Evolutionary conservation across 345 rosid species (phyloP).

Genomic region (Ceriops tagal): DNA sequence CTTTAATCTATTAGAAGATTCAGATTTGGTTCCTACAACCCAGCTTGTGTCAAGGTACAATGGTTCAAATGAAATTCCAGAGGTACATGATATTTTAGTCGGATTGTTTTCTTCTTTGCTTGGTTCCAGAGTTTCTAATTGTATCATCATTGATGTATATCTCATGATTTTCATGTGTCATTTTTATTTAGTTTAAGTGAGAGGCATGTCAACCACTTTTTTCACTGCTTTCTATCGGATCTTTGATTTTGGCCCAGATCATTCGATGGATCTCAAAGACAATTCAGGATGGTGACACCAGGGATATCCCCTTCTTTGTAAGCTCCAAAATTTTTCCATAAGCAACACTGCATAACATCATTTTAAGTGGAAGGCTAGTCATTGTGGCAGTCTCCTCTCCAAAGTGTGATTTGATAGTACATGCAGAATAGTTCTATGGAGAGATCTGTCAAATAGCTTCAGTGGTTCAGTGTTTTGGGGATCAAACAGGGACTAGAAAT

Average conservation of each 20-base stretch:
- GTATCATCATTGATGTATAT: no score
- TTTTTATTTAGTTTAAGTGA: not conserved
- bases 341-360: not conserved
- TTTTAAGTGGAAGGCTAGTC: not conserved
- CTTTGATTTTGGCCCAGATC: conserved; percentile 47
- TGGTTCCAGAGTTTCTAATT: not conserved
- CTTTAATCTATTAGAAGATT: conserved; percentile 47
- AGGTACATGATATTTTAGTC: conserved; percentile 38
- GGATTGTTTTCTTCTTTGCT: not conserved
- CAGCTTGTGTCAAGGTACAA: conserved; percentile 90
- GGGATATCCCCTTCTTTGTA: conserved; percentile 80
- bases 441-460: not conserved
- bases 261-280: conserved; percentile 69
- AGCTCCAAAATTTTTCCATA: conserved; percentile 16
- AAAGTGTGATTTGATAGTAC: not conserved
- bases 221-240: not conserved
- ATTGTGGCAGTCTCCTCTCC: not conserved
- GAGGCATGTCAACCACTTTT: not conserved
- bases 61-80: conserved; percentile 59
- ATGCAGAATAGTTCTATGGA: no score
- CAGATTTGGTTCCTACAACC: conserved; percentile 71
- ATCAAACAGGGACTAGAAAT: not conserved
- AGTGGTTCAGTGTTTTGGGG: not conserved
- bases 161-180: not conserved
- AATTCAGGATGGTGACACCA: conserved; percentile 79